These are phyloP conservation scores for Lenwebbia sp. DNA, from an alignment of 345 rosid genomes.

Conservation along the genomic window DNA sequence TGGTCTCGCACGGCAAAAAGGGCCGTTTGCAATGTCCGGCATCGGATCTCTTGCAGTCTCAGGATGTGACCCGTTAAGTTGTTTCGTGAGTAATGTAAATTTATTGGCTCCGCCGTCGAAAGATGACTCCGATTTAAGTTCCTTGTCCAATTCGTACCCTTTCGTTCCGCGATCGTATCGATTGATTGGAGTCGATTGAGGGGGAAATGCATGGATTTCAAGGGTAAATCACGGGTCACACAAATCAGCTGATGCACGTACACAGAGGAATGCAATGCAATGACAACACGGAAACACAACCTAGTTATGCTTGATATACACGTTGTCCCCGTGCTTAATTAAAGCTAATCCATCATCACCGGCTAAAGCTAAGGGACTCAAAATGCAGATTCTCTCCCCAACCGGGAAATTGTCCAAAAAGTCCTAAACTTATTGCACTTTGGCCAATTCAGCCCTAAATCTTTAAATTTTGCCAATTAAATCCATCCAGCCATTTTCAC, in stretches of 20 bases:
- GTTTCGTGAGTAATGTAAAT: not conserved
- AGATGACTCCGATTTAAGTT: not conserved
- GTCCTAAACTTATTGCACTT: conserved; percentile 1
- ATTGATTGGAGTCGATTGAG: no score
- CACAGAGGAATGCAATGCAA: not conserved
- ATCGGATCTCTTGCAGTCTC: not conserved
- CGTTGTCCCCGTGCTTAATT: not conserved
- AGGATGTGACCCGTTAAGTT: not conserved
- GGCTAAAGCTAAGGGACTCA: conserved; percentile 50
- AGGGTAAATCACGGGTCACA: not conserved
- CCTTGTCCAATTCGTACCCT: not conserved
- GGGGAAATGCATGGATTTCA: no score
- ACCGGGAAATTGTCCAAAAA: conserved; percentile 2
- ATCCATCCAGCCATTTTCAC: no score
- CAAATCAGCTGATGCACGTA: not conserved
- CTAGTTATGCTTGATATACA: not conserved
- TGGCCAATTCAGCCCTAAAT: conserved; percentile 7
- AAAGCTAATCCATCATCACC: conserved; percentile 14
- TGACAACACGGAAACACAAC: not conserved
- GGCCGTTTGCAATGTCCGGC: not conserved
- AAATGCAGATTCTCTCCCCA: conserved; percentile 37
- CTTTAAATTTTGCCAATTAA: no score
- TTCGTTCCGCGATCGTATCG: not conserved
- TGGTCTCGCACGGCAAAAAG: not conserved
- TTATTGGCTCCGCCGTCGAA: not conserved